These are phyloP conservation scores for Phaeosphaeria sp. DNA, from an alignment of 2,329 filamentous ascomycete species.

Conservation along the genomic window DNA sequence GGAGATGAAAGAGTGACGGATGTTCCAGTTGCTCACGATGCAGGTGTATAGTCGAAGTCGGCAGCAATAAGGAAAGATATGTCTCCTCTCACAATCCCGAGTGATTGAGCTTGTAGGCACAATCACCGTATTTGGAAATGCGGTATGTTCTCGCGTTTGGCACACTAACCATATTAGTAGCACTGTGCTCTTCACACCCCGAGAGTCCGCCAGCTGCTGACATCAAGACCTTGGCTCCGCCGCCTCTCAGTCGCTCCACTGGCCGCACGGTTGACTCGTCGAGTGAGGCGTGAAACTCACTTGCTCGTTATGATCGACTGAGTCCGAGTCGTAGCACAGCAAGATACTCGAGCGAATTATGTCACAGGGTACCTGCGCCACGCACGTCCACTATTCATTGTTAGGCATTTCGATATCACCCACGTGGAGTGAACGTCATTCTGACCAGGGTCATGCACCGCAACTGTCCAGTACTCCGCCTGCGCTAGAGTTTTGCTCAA, in stretches of 20 bases:
- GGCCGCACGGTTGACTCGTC: not conserved
- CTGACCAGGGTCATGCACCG: not conserved
- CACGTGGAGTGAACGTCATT: not conserved
- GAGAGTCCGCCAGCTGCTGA: not conserved
- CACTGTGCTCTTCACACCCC: not conserved
- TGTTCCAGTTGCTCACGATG: not conserved
- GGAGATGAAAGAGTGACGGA: not conserved
- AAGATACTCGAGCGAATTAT: not conserved
- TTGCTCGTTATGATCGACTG: not conserved
- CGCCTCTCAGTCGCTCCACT: not conserved
- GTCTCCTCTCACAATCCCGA: not conserved
- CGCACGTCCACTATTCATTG: not conserved
- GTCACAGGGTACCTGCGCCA: not conserved
- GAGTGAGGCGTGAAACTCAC: not conserved
- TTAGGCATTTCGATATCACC: not conserved
- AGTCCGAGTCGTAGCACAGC: not conserved
- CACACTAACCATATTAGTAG: not conserved
- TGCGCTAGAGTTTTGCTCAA: not conserved
- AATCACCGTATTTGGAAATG: not conserved
- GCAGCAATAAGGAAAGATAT: not conserved
- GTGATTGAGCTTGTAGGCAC: not conserved
- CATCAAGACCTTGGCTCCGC: not conserved
- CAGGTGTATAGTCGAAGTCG: not conserved
- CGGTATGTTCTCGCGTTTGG: not conserved
- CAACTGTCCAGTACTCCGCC: not conserved